A percentile compares a stretch with the other conserved stretches of the same genome.
Evolutionary conservation across 176 grass and related monocot genomes (phyloP).

Genomic region (Triticum turgidum): DNA sequence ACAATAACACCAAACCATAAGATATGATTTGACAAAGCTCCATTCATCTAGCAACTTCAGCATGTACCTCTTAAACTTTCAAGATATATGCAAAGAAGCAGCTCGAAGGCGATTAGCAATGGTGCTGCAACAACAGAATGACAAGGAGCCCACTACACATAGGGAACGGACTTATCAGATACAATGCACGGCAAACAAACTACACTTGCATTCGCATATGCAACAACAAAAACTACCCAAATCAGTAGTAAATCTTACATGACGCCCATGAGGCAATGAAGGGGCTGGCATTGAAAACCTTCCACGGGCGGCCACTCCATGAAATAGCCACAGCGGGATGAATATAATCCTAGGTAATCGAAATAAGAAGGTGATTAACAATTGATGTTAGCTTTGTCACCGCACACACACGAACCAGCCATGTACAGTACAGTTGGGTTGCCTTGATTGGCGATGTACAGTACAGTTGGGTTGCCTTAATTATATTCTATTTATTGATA

Average conservation of each 20-base stretch:
- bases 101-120: constrained; percentile 80
- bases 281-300: constrained; percentile 97
- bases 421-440: background rate
- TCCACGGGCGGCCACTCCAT: constrained; percentile 71
- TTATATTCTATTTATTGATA: background rate
- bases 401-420: background rate
- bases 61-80: constrained; percentile 64
- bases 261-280: constrained; percentile 83
- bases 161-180: constrained; percentile 13
- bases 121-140: constrained; percentile 82
- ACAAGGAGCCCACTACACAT: constrained; percentile 82
- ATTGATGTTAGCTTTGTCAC: background rate
- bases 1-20: background rate
- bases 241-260: constrained; percentile 50
- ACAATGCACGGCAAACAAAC: background rate
- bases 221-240: background rate
- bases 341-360: constrained; percentile 71
- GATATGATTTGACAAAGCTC: background rate
- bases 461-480: background rate
- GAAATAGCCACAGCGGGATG: constrained; percentile 90
- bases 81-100: constrained; percentile 92
- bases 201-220: background rate
- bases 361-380: constrained; percentile 23
- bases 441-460: background rate
- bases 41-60: background rate